Conservation (phyloP, 768 basidiomycete species). For the Trichaptum fuscoviolaceum region DNA sequence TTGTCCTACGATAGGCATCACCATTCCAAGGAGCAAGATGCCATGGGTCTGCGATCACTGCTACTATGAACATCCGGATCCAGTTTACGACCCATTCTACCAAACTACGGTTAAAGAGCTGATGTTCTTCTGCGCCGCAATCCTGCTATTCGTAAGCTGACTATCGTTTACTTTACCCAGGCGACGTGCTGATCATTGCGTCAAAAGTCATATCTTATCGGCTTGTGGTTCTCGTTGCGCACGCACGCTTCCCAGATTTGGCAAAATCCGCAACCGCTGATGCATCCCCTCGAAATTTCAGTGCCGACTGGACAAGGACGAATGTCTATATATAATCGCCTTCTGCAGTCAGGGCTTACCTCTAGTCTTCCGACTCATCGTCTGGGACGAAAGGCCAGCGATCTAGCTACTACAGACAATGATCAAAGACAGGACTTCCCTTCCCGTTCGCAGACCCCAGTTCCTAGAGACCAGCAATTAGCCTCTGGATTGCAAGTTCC, state of each 20-base stretch:
- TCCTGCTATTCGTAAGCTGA: conserved; percentile 78
- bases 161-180: conserved; percentile 3
- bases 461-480: conserved; percentile 15
- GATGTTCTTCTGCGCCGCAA: conserved; percentile 92
- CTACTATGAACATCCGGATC: conserved; percentile 92
- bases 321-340: conserved; percentile 59
- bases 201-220: conserved; percentile 86
- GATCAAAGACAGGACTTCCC: conserved; percentile 14
- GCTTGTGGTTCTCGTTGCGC: conserved; percentile 96
- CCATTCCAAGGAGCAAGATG: conserved; percentile 24
- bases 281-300: conserved; percentile 61
- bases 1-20: conserved; percentile 46
- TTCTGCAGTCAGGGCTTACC: conserved; percentile 32
- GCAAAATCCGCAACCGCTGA: conserved; percentile 90
- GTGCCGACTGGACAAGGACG: conserved; percentile 38
- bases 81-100: conserved; percentile 92
- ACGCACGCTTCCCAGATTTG: conserved; percentile 99
- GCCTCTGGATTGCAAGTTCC: neutral
- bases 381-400: conserved; percentile 45
- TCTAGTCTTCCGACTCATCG: conserved; percentile 20
- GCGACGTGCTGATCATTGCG: conserved; percentile 8
- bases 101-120: conserved; percentile 91
- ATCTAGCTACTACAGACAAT: conserved; percentile 28
- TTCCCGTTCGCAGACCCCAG: conserved; percentile 36
- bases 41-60: conserved; percentile 90